A percentile compares a stretch with the other conserved stretches of the same genome.
These are phyloP conservation scores for Fusarium miscanthi DNA, from an alignment of 2,329 filamentous ascomycete species.

Conservation along the genomic window DNA sequence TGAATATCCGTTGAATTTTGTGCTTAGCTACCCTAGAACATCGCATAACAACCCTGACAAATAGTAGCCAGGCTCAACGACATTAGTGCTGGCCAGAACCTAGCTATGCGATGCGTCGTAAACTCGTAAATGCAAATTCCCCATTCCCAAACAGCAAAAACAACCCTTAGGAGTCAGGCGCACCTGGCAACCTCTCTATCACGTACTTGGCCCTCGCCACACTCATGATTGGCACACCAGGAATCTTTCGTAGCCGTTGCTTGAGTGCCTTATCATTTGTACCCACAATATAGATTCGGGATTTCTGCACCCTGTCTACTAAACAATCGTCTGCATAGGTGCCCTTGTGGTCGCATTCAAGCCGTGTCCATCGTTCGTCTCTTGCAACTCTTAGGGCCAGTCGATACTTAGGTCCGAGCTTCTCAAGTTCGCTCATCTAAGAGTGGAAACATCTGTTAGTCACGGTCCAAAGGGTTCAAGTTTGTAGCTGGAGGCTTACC, in stretches of 20 bases:
- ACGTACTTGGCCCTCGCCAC: slow-evolving; percentile 92
- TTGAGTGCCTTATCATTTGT: slow-evolving; percentile 85
- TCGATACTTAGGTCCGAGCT: slow-evolving; percentile 88
- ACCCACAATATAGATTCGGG: slow-evolving; percentile 81
- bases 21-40: neutral
- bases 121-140: slow-evolving; percentile 34
- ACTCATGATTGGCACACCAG: slow-evolving; percentile 77
- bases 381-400: slow-evolving; percentile 87
- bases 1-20: neutral
- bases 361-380: slow-evolving; percentile 87
- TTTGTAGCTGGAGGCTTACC: slow-evolving; percentile 44
- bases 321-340: slow-evolving; percentile 86
- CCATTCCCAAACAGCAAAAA: slow-evolving; percentile 17
- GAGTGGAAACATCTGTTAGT: neutral
- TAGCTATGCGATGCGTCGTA: slow-evolving; percentile 17
- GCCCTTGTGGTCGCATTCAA: slow-evolving; percentile 92
- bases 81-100: neutral
- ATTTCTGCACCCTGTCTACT: slow-evolving; percentile 78
- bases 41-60: neutral
- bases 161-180: slow-evolving; percentile 66
- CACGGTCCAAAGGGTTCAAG: neutral
- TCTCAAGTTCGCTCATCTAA: slow-evolving; percentile 79
- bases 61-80: neutral
- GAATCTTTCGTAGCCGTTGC: slow-evolving; percentile 79
- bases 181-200: slow-evolving; percentile 90